Conservation (phyloP, 805 yeast genomes). For the Ogataea haglerorum region DNA sequence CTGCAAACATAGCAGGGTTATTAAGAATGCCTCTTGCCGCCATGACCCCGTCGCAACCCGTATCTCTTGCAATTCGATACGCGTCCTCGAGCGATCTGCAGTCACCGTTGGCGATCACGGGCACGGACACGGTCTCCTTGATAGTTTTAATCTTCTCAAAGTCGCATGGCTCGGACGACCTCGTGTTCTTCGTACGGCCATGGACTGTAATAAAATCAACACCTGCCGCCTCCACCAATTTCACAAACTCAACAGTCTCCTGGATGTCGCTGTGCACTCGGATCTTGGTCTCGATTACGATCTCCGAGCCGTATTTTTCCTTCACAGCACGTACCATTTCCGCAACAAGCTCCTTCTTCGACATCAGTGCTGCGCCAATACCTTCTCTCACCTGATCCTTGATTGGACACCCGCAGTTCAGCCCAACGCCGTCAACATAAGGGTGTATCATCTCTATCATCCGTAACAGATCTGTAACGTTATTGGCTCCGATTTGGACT, state of each 20-base stretch:
- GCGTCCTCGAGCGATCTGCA: constrained; percentile 70
- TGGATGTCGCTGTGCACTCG: constrained; percentile 75
- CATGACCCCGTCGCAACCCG: constrained; percentile 92
- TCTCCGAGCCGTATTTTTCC: constrained; percentile 59
- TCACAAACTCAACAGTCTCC: constrained; percentile 71
- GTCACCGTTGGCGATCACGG: constrained; percentile 98
- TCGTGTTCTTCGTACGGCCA: constrained; percentile 81
- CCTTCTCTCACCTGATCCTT: constrained; percentile 94
- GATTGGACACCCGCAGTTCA: constrained; percentile 97
- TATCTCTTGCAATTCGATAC: constrained; percentile 52
- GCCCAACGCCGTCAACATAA: constrained; percentile 87
- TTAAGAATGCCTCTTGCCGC: constrained; percentile 83
- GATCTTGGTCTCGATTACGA: constrained; percentile 89
- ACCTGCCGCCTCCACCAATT: constrained; percentile 76
- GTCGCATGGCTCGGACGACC: constrained; percentile 82
- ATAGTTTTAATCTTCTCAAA: constrained; percentile 74
- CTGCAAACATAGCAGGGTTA: constrained; percentile 87
- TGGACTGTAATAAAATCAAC: constrained; percentile 94
- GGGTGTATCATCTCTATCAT: constrained; percentile 90
- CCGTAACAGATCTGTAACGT: constrained; percentile 72
- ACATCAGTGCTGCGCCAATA: constrained; percentile 93
- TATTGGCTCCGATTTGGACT: constrained; percentile 89
- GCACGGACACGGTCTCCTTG: constrained; percentile 55
- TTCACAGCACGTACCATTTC: constrained; percentile 84
- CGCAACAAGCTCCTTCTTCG: constrained; percentile 74